Evolutionary conservation across 1,284 basidiomycete species (phyloP).

Genomic region (Heterobasidion occidentale): DNA sequence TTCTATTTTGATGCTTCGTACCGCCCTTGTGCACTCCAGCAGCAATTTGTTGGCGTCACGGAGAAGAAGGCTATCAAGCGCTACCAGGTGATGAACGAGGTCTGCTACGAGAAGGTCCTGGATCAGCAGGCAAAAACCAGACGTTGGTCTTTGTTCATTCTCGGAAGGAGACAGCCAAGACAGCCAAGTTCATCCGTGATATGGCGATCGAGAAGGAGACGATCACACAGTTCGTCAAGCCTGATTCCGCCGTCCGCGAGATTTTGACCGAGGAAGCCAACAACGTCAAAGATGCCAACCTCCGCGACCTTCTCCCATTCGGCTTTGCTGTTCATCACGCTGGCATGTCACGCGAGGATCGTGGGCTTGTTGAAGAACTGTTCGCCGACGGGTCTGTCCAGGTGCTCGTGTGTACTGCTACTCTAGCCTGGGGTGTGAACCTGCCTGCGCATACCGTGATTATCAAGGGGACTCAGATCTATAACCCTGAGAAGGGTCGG

Average conservation of each 20-base stretch:
- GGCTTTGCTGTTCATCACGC: constrained; percentile 98
- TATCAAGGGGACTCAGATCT: constrained; percentile 99
- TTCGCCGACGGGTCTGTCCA: constrained; percentile 92
- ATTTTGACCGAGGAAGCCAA: constrained; percentile 82
- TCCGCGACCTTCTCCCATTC: constrained; percentile 90
- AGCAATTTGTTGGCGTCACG: constrained; percentile 96
- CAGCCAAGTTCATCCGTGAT: constrained; percentile 91
- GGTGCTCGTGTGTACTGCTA: constrained; percentile 95
- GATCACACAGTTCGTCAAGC: constrained; percentile 90
- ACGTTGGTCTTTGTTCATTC: constrained; percentile 97
- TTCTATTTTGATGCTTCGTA: constrained; percentile 97
- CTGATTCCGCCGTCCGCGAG: constrained; percentile 84
- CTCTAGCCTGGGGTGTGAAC: constrained; percentile 99
- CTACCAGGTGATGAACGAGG: constrained; percentile 97
- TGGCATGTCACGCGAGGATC: constrained; percentile 95
- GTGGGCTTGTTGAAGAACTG: constrained; percentile 89
- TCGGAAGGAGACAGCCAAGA: constrained; percentile 97
- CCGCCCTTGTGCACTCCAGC: constrained; percentile 91
- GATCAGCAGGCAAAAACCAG: constrained; percentile 91
- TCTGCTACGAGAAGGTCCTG: constrained; percentile 97
- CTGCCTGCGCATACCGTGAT: constrained; percentile 97
- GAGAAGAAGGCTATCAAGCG: constrained; percentile 99
- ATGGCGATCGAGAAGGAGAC: constrained; percentile 96
- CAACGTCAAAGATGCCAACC: constrained; percentile 78
- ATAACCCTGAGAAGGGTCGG: constrained; percentile 97